Conservation (phyloP, 257 asterid species). For the Nicotiana obtusifolia region DNA sequence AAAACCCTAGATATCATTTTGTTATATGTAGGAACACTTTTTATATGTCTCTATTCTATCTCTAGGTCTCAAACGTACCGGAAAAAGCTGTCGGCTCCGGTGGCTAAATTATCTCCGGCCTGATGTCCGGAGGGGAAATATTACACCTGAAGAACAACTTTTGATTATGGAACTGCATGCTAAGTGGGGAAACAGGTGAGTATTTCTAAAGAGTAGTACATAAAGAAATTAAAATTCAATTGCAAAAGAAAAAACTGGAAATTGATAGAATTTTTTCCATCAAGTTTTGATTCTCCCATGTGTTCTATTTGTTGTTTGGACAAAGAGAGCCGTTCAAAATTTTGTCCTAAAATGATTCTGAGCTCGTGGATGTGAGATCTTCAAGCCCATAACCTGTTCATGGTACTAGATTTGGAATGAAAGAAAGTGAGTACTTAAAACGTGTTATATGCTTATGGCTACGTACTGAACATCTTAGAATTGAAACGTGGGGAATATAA, state of each 20-base stretch:
- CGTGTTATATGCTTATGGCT: not conserved
- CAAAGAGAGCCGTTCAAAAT: constrained; percentile 13
- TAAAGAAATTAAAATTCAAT: constrained; percentile 5
- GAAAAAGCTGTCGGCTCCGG: constrained; percentile 89
- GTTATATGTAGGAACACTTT: not conserved
- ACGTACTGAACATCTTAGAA: not conserved
- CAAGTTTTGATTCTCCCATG: constrained; percentile 18
- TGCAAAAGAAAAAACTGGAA: not conserved
- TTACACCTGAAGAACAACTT: constrained; percentile 87
- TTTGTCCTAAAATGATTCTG: not conserved
- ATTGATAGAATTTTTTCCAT: not conserved
- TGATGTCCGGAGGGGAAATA: constrained; percentile 85
- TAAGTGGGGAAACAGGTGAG: constrained; percentile 95
- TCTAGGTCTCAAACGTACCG: constrained; percentile 86
- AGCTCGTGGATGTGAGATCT: constrained; percentile 5
- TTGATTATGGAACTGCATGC: constrained; percentile 94
- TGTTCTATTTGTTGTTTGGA: not conserved
- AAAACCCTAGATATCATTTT: not conserved
- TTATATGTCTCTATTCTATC: not conserved
- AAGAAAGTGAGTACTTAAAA: not conserved
- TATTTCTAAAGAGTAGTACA: not conserved
- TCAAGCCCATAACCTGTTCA: not conserved
- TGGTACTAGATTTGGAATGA: constrained; percentile 8
- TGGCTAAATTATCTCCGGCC: constrained; percentile 97
- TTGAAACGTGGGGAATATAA: constrained; percentile 30